Evolutionary conservation across 2,329 filamentous ascomycete genomes (phyloP), one percentile per base, ranked within the genome.

Genomic region (Ophiostoma pallidulum): DNA sequence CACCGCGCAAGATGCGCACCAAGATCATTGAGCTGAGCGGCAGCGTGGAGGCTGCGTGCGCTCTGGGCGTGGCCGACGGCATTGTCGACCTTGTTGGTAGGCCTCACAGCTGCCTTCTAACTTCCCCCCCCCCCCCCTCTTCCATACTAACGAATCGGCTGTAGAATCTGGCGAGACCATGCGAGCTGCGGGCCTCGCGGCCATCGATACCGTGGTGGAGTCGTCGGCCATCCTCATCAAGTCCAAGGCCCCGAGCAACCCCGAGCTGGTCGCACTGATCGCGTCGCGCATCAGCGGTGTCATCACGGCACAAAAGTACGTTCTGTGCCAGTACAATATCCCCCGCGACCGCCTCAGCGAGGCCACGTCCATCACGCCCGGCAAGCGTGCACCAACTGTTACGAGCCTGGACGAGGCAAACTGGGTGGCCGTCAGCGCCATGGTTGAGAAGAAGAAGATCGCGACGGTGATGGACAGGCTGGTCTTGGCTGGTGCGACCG

Each of bases 81-180:
- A 96, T 98, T 63, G 89, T 98, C 40, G 92, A 98, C 69, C 80
- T 98, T 49, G 92, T 98, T 62, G 89, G 88, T 92, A 67, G 63
- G 85, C 78, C 6, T 35, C 9, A 35, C 12, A 4, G 19, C 10
- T 39, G 35, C 13, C 26, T 37, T 31, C 20, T 24, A 2, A 29
- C 26, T 28, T 26, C 7, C 9, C 8, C 26, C 26, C 12, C 8
- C 2, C 22, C 32, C 20, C 31, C 40, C 16, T 5, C n/a, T n/a
- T n/a, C n/a, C n/a, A n/a, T n/a, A n/a, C n/a, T n/a, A n/a, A n/a
- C n/a, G n/a, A n/a, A n/a, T n/a, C n/a, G n/a, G n/a, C n/a, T 42
- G 18, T 57, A 92, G 91, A 98, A 73, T 97, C 92, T 18, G 92
- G 92, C 48, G 91, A 97, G 68, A 98, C 92, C 0, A 98, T 98